Percentiles rank a stretch among this genome's conserved stretches.
Conservation (phyloP, 2,329 filamentous ascomycete species). For the Alternaria arbusti region DNA sequence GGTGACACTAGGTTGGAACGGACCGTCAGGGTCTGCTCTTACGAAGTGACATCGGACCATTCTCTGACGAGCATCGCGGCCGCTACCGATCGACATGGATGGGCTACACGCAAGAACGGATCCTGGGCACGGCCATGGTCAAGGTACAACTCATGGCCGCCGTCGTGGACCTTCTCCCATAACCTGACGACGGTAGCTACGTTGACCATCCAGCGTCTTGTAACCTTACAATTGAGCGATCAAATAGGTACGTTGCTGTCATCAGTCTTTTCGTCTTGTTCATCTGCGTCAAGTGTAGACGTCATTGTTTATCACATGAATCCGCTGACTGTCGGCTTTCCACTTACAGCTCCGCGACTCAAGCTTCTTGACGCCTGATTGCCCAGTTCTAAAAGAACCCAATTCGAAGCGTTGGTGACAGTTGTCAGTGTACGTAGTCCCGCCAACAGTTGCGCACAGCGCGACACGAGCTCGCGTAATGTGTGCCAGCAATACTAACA, state of each 20-base stretch:
- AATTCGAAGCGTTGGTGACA: slow-evolving; percentile 7
- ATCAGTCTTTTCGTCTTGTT: neutral
- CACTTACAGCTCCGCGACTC: neutral
- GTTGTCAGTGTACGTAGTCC: slow-evolving; percentile 6
- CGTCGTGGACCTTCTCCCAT: slow-evolving; percentile 21
- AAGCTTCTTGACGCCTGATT: neutral
- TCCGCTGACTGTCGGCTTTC: slow-evolving; percentile 8
- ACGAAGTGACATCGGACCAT: slow-evolving; percentile 35
- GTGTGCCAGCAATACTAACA: slow-evolving; percentile 2
- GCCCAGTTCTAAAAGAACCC: neutral
- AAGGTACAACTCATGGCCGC: slow-evolving; percentile 28
- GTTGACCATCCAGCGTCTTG: neutral
- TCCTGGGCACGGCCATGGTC: slow-evolving; percentile 21
- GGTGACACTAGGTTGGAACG: slow-evolving; percentile 28
- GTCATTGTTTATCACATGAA: slow-evolving; percentile 23
- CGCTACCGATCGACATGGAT: slow-evolving; percentile 25
- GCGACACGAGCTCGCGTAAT: neutral
- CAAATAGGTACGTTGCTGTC: slow-evolving; percentile 1
- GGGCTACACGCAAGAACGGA: slow-evolving; percentile 20
- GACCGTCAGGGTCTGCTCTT: slow-evolving; percentile 23
- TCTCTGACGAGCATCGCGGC: slow-evolving; percentile 34
- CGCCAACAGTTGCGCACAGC: neutral
- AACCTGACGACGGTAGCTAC: slow-evolving; percentile 6
- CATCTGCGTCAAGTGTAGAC: slow-evolving; percentile 23
- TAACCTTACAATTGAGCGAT: neutral